These are phyloP conservation scores for Cicer yamashitae DNA, from an alignment of 306 rosid genomes.

Conservation along the genomic window DNA sequence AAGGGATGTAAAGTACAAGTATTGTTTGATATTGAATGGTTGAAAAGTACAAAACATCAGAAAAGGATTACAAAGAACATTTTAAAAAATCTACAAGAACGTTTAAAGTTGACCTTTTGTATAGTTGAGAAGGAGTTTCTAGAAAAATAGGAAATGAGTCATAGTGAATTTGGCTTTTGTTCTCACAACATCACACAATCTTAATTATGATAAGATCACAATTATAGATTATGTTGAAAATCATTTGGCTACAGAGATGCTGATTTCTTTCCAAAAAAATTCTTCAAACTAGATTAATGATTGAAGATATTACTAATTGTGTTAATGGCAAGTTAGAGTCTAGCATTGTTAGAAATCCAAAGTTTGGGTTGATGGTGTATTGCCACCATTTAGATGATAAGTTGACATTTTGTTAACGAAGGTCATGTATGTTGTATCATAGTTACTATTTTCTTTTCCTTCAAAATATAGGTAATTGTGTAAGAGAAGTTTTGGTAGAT, in stretches of 20 bases:
- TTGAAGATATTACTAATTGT: constrained; percentile 35
- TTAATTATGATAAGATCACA: constrained; percentile 13
- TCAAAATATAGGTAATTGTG: constrained; percentile 19
- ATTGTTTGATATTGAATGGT: constrained; percentile 86
- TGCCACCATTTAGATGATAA: constrained; percentile 23
- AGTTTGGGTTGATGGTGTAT: constrained; percentile 22
- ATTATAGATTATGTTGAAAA: constrained; percentile 23
- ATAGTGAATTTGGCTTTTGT: constrained; percentile 41
- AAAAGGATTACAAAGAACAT: constrained; percentile 81
- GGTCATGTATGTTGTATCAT: constrained; percentile 26
- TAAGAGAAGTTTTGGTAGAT: neutral
- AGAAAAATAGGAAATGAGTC: constrained; percentile 45
- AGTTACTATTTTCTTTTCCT: constrained; percentile 18
- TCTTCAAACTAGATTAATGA: constrained; percentile 31
- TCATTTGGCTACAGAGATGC: neutral
- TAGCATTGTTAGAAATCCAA: constrained; percentile 19
- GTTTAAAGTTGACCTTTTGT: constrained; percentile 55
- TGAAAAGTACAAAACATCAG: constrained; percentile 77
- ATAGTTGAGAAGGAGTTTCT: constrained; percentile 74
- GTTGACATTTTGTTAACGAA: constrained; percentile 32
- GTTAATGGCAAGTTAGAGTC: constrained; percentile 38
- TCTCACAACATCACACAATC: neutral
- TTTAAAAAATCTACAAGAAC: constrained; percentile 64
- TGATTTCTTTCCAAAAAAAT: constrained; percentile 5
- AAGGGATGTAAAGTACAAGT: constrained; percentile 70